Percentiles rank a stretch among this genome's conserved stretches.
Evolutionary conservation across 2,329 filamentous ascomycete species (phyloP).

Genomic region (Dendrostoma leiphaemia): DNA sequence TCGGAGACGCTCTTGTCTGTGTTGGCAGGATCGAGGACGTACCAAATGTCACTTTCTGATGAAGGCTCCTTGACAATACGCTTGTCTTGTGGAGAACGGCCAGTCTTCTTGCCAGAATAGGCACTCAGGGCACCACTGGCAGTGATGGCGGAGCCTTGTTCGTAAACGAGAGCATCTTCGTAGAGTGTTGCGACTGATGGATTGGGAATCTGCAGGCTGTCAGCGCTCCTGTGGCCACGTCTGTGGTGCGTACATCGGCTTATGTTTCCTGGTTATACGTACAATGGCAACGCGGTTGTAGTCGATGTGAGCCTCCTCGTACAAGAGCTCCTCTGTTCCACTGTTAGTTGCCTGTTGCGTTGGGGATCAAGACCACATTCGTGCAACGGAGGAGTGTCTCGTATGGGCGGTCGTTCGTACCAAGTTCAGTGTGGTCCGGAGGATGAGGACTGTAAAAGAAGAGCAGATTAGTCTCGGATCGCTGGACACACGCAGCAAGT

Average conservation of each 20-base stretch:
- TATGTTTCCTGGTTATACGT: slow-evolving; percentile 36
- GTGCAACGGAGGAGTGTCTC: too few relatives aligned
- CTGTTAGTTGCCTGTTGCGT: not conserved
- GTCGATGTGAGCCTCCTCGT: slow-evolving; percentile 98
- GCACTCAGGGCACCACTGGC: slow-evolving; percentile 92
- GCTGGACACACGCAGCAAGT: too few relatives aligned
- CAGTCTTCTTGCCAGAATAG: slow-evolving; percentile 98
- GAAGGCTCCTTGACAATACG: slow-evolving; percentile 88
- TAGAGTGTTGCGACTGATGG: slow-evolving; percentile 94
- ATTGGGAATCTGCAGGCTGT: slow-evolving; percentile 66
- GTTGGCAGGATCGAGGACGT: not conserved
- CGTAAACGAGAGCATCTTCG: slow-evolving; percentile 95
- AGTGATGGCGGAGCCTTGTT: slow-evolving; percentile 96
- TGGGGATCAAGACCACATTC: too few relatives aligned
- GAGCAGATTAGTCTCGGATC: not conserved
- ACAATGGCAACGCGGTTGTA: slow-evolving; percentile 98
- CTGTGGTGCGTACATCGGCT: not conserved
- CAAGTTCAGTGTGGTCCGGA: slow-evolving; percentile 89
- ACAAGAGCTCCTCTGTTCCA: slow-evolving; percentile 77
- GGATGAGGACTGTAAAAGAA: slow-evolving; percentile 61
- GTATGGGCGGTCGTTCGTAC: slow-evolving; percentile 40
- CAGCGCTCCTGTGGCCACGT: slow-evolving; percentile 18
- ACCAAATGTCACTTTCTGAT: slow-evolving; percentile 90
- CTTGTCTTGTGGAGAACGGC: slow-evolving; percentile 95
- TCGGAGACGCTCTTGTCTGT: too few relatives aligned